A percentile compares a stretch with the other conserved stretches of the same genome.
phyloP scores from a whole-genome alignment of 768 basidiomycete species.

The Scleroderma bovista region DNA sequence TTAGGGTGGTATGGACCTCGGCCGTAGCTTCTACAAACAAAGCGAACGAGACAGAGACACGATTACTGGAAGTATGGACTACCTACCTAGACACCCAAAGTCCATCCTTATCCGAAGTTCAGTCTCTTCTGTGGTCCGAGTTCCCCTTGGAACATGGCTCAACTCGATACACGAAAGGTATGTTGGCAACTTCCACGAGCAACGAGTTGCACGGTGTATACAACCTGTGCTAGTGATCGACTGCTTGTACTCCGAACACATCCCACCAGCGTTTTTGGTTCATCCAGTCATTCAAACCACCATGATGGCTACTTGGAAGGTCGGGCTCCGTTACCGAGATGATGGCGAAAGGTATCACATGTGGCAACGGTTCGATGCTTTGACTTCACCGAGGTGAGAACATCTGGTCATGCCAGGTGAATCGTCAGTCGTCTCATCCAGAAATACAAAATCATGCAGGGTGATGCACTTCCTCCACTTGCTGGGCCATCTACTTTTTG shows the following conservation, averaged over 20 bases:
- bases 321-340: constrained; percentile 19
- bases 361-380: constrained; percentile 30
- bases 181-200: not conserved
- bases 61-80: constrained; percentile 34
- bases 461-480: constrained; percentile 42
- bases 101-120: constrained; percentile 37
- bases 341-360: not conserved
- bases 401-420: not conserved
- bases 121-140: constrained; percentile 43
- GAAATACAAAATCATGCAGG: constrained; percentile 21
- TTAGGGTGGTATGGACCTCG: constrained; percentile 1
- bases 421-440: not conserved
- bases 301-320: constrained; percentile 37
- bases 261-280: constrained; percentile 33
- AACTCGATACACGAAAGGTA: not conserved
- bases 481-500: constrained; percentile 32
- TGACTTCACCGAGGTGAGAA: constrained; percentile 43
- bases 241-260: constrained; percentile 28
- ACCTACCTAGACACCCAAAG: constrained; percentile 38
- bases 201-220: not conserved
- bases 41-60: constrained; percentile 27
- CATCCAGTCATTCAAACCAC: constrained; percentile 39
- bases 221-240: constrained; percentile 17
- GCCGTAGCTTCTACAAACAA: not conserved
- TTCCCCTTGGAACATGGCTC: constrained; percentile 32